phyloP scores from a whole-genome alignment of 2,329 filamentous ascomycete species.

The Hymenotorrendiella dingleyae region DNA sequence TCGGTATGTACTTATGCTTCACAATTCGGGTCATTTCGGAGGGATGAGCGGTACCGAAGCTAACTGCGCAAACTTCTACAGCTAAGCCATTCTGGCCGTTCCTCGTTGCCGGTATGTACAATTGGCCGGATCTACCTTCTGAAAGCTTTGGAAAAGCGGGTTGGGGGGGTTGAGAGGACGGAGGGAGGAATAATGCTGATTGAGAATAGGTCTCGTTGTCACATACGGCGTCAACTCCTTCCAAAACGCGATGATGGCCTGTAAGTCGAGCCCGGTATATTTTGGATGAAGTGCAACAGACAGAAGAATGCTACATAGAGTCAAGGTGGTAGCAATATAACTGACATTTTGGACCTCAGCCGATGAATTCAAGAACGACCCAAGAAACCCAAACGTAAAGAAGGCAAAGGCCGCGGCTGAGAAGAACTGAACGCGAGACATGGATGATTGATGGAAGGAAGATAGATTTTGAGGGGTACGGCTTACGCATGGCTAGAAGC shows the following conservation, averaged over 20 bases:
- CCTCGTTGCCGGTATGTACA: constrained; percentile 80
- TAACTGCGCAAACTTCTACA: constrained; percentile 36
- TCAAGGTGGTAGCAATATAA: too few relatives aligned
- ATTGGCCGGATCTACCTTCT: neutral
- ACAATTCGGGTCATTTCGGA: neutral
- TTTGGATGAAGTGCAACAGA: too few relatives aligned
- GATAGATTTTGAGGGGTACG: neutral
- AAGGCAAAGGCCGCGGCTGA: constrained; percentile 26
- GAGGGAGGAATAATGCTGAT: constrained; percentile 13
- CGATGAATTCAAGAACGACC: constrained; percentile 96
- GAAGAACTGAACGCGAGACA: constrained; percentile 24
- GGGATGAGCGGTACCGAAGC: neutral
- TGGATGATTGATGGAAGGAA: neutral
- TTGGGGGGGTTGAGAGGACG: neutral
- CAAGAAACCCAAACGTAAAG: constrained; percentile 66
- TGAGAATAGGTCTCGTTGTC: constrained; percentile 65
- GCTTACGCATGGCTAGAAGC: neutral
- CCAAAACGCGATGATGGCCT: constrained; percentile 68
- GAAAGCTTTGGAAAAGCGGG: neutral
- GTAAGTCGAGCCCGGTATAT: too few relatives aligned
- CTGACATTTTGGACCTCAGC: constrained; percentile 44
- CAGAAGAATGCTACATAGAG: too few relatives aligned
- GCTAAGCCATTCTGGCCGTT: constrained; percentile 90
- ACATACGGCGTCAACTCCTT: constrained; percentile 87
- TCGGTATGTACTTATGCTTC: constrained; percentile 54